Conservation (phyloP, 257 asterid species). For the Cordia subcordata region DNA sequence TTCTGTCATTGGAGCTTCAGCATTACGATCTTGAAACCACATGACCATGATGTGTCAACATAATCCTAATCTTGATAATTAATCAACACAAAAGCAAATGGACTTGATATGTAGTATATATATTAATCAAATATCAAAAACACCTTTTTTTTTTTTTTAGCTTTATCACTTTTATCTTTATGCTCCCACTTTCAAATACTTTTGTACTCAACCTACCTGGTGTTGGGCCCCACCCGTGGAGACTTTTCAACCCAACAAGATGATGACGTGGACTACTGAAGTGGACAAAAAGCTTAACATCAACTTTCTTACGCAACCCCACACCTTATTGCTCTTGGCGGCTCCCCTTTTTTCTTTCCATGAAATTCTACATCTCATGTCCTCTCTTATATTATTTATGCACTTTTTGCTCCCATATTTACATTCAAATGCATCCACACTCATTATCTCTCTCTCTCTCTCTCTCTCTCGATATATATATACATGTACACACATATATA, state of each 20-base stretch:
- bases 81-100: neutral
- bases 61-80: conserved; percentile 21
- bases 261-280: conserved; percentile 41
- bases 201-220: conserved; percentile 48
- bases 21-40: conserved; percentile 18
- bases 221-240: conserved; percentile 18
- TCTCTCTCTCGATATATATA: no score
- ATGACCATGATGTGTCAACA: conserved; percentile 29
- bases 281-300: conserved; percentile 65
- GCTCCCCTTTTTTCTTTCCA: conserved; percentile 25
- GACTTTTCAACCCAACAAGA: conserved; percentile 21
- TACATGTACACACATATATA: no score
- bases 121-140: conserved; percentile 14
- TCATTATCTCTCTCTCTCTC: no score
- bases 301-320: conserved; percentile 27
- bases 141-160: conserved; percentile 28
- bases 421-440: neutral
- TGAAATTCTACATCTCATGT: conserved; percentile 2
- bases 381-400: conserved; percentile 1
- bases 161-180: conserved; percentile 38
- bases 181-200: conserved; percentile 50
- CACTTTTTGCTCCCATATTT: conserved; percentile 21
- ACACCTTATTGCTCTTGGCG: conserved; percentile 38
- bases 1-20: conserved; percentile 15
- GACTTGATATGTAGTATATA: neutral